These are phyloP conservation scores for Kodamaea restingae DNA, from an alignment of 805 yeast species.

Conservation along the genomic window DNA sequence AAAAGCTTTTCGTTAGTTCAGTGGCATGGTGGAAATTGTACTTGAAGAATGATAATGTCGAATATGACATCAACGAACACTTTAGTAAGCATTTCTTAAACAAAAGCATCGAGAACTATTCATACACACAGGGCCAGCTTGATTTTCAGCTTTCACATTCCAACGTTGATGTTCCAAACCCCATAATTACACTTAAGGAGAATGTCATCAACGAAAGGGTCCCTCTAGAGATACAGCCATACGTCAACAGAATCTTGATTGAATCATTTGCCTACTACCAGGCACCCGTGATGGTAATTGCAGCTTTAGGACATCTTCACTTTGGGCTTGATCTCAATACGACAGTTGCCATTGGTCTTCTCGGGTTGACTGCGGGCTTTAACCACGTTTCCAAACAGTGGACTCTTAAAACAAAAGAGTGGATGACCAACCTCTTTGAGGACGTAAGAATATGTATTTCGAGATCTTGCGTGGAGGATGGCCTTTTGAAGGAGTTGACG, in stretches of 20 bases:
- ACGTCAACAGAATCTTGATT: constrained; percentile 26
- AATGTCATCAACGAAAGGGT: constrained; percentile 26
- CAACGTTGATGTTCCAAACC: constrained; percentile 6
- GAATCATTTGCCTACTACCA: constrained; percentile 34
- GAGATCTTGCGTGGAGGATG: constrained; percentile 34
- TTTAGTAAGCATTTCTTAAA: constrained; percentile 33
- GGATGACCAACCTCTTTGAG: constrained; percentile 31
- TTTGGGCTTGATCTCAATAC: constrained; percentile 32
- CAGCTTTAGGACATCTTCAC: constrained; percentile 28
- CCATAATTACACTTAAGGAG: constrained; percentile 10
- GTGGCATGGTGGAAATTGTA: constrained; percentile 43
- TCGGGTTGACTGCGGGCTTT: constrained; percentile 42
- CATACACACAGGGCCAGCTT: constrained; percentile 35
- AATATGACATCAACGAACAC: constrained; percentile 39
- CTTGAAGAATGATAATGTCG: constrained; percentile 39
- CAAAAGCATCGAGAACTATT: constrained; percentile 36
- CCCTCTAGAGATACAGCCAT: constrained; percentile 34
- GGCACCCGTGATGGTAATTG: constrained; percentile 31
- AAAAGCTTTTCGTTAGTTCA: constrained; percentile 24
- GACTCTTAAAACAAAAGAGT: constrained; percentile 25
- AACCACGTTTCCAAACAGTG: constrained; percentile 37
- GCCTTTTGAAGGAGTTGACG: constrained; percentile 32
- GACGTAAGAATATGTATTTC: constrained; percentile 33
- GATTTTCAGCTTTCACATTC: constrained; percentile 19
- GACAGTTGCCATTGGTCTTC: constrained; percentile 28